A percentile compares a stretch with the other conserved stretches of the same genome.
phyloP scores from a whole-genome alignment of 2,329 filamentous ascomycete genomes.

The Herpotrichia juniperi region DNA sequence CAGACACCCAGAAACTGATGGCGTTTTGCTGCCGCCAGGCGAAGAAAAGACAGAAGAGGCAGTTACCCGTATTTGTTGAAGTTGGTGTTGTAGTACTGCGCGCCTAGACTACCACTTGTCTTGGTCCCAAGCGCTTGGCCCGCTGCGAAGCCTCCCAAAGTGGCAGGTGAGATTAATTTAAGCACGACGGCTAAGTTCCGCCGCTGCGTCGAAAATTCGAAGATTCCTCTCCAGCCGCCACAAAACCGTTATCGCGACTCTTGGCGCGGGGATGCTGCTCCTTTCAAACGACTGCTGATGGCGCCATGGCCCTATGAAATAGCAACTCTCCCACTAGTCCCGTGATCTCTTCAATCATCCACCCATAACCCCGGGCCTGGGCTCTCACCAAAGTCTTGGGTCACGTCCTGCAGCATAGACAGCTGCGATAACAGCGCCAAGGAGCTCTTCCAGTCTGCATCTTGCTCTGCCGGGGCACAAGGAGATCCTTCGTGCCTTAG shows the following conservation, averaged over 20 bases:
- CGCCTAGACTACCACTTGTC: not conserved
- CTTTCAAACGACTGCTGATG: not conserved
- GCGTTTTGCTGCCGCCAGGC: not conserved
- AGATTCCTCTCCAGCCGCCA: not conserved
- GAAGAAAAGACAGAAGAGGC: not conserved
- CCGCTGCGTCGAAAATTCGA: not conserved
- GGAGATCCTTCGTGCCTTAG: not conserved
- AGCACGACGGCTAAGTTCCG: not conserved
- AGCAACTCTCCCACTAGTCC: not conserved
- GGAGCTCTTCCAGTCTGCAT: not conserved
- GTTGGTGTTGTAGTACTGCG: not conserved
- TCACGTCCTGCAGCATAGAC: not conserved
- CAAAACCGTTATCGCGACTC: not conserved
- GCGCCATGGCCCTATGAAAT: not conserved
- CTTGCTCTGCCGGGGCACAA: not conserved
- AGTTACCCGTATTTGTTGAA: not conserved
- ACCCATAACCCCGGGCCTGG: conserved; percentile 1
- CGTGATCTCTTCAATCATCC: not conserved
- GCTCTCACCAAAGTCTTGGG: conserved; percentile 3
- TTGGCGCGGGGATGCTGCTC: conserved; percentile 3
- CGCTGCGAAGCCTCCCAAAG: not conserved
- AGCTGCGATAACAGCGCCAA: conserved; percentile 1
- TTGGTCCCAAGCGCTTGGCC: conserved; percentile 3
- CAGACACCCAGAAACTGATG: not conserved
- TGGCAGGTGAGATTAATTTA: not conserved